A percentile compares a stretch with the other conserved stretches of the same genome.
phyloP scores from a whole-genome alignment of 441 rosid genomes.

The Aquilaria agallochum region DNA sequence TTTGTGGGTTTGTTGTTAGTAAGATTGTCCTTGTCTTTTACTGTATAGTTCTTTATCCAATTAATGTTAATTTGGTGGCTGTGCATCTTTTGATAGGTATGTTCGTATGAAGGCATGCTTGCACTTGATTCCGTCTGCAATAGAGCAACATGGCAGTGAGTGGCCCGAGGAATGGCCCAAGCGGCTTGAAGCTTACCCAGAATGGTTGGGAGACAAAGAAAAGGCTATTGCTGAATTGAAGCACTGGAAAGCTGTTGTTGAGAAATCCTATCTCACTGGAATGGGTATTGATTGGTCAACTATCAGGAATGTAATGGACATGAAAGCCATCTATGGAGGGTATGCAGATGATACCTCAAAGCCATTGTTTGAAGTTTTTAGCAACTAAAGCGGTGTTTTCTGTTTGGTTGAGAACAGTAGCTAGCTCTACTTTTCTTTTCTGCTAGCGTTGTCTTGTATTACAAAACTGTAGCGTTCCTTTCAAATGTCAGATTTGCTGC shows the following conservation, averaged over 20 bases:
- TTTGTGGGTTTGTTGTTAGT: too few species aligned
- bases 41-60: neutral
- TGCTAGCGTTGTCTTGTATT: neutral
- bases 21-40: too few species aligned
- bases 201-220: constrained; percentile 75
- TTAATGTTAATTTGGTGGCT: constrained; percentile 6
- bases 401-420: neutral
- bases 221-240: constrained; percentile 50
- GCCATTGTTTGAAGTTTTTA: constrained; percentile 1
- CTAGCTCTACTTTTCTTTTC: constrained; percentile 1
- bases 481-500: constrained; percentile 68
- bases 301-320: constrained; percentile 85
- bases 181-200: constrained; percentile 90
- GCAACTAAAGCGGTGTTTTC: neutral
- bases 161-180: constrained; percentile 99
- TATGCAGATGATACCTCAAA: constrained; percentile 26
- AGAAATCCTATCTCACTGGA: constrained; percentile 81
- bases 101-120: constrained; percentile 71
- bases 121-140: constrained; percentile 74
- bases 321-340: constrained; percentile 97
- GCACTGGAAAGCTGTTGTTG: constrained; percentile 74
- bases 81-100: constrained; percentile 47
- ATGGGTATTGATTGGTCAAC: constrained; percentile 84
- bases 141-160: constrained; percentile 85
- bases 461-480: constrained; percentile 8